Evolutionary conservation across 2,329 filamentous ascomycete species (phyloP).

Genomic region (Neonectria punicea): DNA sequence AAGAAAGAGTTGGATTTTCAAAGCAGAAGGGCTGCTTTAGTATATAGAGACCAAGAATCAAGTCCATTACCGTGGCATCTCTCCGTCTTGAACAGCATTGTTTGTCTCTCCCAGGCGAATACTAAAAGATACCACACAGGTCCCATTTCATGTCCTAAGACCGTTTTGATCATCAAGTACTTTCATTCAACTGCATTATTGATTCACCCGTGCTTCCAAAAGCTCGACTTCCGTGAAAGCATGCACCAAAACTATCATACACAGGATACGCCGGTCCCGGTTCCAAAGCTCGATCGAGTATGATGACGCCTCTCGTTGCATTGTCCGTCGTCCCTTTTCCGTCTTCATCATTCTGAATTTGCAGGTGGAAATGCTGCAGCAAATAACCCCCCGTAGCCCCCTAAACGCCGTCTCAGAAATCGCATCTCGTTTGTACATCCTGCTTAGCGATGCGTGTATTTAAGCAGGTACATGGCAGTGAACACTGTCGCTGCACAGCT

Average conservation of each 20-base stretch:
- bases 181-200: constrained; percentile 19
- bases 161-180: neutral
- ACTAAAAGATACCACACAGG: neutral
- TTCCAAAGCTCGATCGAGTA: constrained; percentile 10
- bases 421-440: constrained; percentile 19
- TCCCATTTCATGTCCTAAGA: neutral
- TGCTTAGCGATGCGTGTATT: neutral
- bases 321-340: constrained; percentile 7
- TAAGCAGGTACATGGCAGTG: neutral
- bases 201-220: constrained; percentile 1
- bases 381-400: constrained; percentile 4
- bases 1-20: neutral
- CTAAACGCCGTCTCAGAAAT: constrained; percentile 22
- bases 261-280: constrained; percentile 16
- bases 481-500: constrained; percentile 22
- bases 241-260: constrained; percentile 26
- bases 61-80: neutral
- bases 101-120: neutral
- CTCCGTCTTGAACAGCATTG: too few relatives aligned
- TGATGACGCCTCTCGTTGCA: constrained; percentile 15
- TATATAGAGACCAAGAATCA: neutral
- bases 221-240: constrained; percentile 5
- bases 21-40: neutral
- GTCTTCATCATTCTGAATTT: constrained; percentile 7
- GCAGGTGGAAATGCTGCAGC: neutral